These are phyloP conservation scores for Salix brachista DNA, from an alignment of 345 rosid species.

Conservation along the genomic window DNA sequence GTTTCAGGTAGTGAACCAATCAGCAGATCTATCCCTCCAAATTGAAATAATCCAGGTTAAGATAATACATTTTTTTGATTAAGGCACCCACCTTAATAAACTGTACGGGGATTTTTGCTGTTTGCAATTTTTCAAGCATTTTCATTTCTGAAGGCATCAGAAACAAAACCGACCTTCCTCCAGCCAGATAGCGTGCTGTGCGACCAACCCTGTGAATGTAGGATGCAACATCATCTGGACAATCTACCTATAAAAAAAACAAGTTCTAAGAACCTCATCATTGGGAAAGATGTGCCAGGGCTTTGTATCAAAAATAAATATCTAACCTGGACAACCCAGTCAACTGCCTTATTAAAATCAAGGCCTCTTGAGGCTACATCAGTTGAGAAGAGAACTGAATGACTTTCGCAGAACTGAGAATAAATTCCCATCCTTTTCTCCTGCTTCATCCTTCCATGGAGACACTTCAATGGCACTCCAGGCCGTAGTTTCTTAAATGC, in stretches of 20 bases:
- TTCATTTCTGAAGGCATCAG: constrained; percentile 82
- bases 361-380: constrained; percentile 97
- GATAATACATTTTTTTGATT: not conserved
- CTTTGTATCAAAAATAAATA: constrained; percentile 8
- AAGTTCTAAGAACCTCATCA: constrained; percentile 9
- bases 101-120: constrained; percentile 69
- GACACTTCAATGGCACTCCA: constrained; percentile 88
- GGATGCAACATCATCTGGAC: constrained; percentile 90
- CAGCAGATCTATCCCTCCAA: not conserved
- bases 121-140: constrained; percentile 81
- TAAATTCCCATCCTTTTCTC: constrained; percentile 76
- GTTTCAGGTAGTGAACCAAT: not conserved
- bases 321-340: constrained; percentile 95
- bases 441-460: constrained; percentile 97
- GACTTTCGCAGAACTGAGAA: constrained; percentile 70
- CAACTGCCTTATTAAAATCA: constrained; percentile 87
- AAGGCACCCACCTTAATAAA: constrained; percentile 51
- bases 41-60: not conserved
- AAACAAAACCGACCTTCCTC: constrained; percentile 80
- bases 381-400: constrained; percentile 82
- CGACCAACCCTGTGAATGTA: constrained; percentile 98
- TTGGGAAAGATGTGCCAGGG: not conserved
- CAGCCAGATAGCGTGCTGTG: constrained; percentile 74
- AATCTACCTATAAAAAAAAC: constrained; percentile 56
- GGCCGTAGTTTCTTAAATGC: constrained; percentile 93